Conservation (phyloP, 371 early-diverging fungal species). For the Mucor mucedo region DNA sequence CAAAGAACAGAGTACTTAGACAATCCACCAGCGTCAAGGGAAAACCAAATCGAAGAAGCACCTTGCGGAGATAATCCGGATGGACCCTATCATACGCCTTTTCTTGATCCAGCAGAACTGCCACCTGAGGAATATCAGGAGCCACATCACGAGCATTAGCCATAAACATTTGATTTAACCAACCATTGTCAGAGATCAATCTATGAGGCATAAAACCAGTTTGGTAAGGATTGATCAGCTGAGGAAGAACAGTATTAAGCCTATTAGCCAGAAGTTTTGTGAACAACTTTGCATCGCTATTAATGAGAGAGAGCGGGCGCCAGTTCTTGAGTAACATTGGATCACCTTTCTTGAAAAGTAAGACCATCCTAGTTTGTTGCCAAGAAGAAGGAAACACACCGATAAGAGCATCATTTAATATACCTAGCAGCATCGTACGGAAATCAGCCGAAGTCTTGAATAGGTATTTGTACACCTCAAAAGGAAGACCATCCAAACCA, state of each 20-base stretch:
- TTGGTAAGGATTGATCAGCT: conserved; percentile 20
- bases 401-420: conserved; percentile 20
- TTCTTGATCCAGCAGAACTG: conserved; percentile 18
- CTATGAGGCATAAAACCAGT: conserved; percentile 19
- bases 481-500: conserved; percentile 39
- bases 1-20: conserved; percentile 13
- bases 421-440: conserved; percentile 6
- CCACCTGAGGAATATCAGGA: neutral
- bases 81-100: conserved; percentile 33
- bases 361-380: conserved; percentile 29
- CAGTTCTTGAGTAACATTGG: conserved; percentile 25
- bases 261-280: conserved; percentile 26
- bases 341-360: conserved; percentile 43
- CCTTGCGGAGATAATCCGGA: conserved; percentile 13
- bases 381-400: conserved; percentile 17
- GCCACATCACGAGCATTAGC: neutral
- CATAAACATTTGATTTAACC: conserved; percentile 21
- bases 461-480: conserved; percentile 24
- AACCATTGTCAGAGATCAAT: conserved; percentile 31
- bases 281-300: conserved; percentile 34
- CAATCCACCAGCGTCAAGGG: neutral
- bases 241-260: conserved; percentile 6
- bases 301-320: conserved; percentile 35
- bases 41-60: conserved; percentile 3
- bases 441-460: neutral